These are phyloP conservation scores for Penstemon davidsonii DNA, from an alignment of 257 asterid genomes.

Conservation along the genomic window DNA sequence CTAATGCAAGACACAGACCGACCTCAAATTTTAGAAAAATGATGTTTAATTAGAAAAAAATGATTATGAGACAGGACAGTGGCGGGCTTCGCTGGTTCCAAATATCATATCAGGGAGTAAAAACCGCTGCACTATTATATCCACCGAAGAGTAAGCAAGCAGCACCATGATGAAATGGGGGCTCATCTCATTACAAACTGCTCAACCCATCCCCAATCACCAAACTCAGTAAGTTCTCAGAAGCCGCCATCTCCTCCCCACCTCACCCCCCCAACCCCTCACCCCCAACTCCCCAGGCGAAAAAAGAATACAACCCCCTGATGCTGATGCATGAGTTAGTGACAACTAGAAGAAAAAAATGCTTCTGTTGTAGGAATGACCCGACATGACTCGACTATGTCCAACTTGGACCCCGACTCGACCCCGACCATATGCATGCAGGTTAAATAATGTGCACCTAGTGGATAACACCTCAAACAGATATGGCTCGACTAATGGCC, in stretches of 20 bases:
- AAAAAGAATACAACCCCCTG: slow-evolving; percentile 46
- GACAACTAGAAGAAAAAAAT: slow-evolving; percentile 52
- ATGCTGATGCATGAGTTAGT: slow-evolving; percentile 77
- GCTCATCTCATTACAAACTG: too few relatives aligned
- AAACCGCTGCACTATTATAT: slow-evolving; percentile 28
- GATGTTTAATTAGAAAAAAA: slow-evolving; percentile 31
- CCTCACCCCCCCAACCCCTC: slow-evolving; percentile 17
- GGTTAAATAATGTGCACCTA: slow-evolving; percentile 51
- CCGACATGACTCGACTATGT: slow-evolving; percentile 41
- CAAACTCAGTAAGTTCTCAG: slow-evolving; percentile 15
- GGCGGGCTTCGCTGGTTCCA: slow-evolving; percentile 30
- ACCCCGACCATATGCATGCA: slow-evolving; percentile 85
- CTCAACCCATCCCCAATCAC: not conserved
- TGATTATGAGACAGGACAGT: slow-evolving; percentile 23
- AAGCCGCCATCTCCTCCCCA: slow-evolving; percentile 32
- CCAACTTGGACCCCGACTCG: slow-evolving; percentile 65
- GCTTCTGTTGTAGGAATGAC: slow-evolving; percentile 59
- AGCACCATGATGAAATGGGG: not conserved
- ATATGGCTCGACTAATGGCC: slow-evolving; percentile 87
- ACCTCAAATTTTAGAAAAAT: slow-evolving; percentile 31
- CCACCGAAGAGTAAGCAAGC: slow-evolving; percentile 35
- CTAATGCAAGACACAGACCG: slow-evolving; percentile 49
- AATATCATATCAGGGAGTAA: slow-evolving; percentile 16
- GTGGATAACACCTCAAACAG: slow-evolving; percentile 56
- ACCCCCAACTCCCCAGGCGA: slow-evolving; percentile 25